A percentile compares a stretch with the other conserved stretches of the same genome.
Conservation (phyloP, 140 eudicot species). For the Erigeron philadelphicus region DNA sequence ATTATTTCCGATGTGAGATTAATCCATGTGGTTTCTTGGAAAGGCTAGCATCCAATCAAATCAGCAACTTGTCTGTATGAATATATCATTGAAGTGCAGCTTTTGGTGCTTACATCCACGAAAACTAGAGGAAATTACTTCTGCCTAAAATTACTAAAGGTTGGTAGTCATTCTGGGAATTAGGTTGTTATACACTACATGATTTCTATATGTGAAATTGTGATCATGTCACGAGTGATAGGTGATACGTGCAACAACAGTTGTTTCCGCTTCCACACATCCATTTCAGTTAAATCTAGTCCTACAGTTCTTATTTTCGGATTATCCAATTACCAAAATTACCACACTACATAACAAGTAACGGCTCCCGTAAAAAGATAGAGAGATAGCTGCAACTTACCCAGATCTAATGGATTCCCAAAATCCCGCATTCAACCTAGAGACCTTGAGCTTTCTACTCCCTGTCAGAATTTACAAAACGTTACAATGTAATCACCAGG, state of each 20-base stretch:
- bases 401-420: conserved; percentile 97
- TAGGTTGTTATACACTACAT: neutral
- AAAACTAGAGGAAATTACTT: neutral
- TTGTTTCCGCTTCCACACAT: neutral
- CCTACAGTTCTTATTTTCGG: neutral
- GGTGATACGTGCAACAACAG: neutral
- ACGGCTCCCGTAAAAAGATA: neutral
- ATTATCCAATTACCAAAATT: neutral
- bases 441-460: conserved; percentile 46
- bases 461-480: conserved; percentile 37
- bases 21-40: no score
- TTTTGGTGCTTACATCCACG: no score
- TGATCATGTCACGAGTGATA: neutral
- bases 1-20: no score
- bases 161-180: neutral
- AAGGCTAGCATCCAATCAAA: no score
- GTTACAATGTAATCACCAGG: neutral
- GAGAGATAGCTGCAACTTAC: conserved; percentile 34
- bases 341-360: neutral
- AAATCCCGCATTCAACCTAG: conserved; percentile 53
- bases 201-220: neutral
- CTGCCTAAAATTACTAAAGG: conserved; percentile 16
- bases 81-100: no score
- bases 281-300: neutral
- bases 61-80: no score